Evolutionary conservation across 345 rosid genomes (phyloP).

Genomic region (Luvunga scandens): DNA sequence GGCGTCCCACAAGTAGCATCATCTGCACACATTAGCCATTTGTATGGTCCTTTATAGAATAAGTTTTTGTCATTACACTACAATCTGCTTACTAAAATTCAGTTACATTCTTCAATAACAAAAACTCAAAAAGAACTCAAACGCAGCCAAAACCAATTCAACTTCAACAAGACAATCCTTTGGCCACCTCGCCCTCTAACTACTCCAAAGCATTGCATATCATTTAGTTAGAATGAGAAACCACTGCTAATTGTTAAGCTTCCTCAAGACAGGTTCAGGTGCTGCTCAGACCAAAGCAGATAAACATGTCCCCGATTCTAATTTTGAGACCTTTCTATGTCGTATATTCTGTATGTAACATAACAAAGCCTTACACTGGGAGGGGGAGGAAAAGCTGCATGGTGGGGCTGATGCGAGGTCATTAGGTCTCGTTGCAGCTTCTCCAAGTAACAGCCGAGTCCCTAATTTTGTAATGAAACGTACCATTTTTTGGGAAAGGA

Average conservation of each 20-base stretch:
- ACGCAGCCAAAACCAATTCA: no score
- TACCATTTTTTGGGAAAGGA: background rate
- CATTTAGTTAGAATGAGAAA: background rate
- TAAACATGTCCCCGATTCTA: background rate
- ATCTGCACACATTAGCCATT: constrained; percentile 35
- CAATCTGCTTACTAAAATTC: background rate
- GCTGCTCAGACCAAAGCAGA: background rate
- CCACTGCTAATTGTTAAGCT: background rate
- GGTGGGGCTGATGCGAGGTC: no score
- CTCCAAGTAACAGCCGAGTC: no score
- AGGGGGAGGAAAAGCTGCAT: no score
- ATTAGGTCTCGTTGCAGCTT: no score
- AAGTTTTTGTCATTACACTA: background rate
- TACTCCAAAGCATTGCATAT: constrained; percentile 23
- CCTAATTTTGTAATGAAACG: background rate
- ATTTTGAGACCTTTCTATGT: no score
- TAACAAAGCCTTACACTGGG: no score
- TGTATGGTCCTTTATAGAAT: no score
- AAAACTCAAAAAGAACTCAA: background rate
- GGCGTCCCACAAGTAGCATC: constrained; percentile 59
- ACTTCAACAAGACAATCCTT: background rate
- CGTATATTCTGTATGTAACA: no score
- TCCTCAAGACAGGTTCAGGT: background rate
- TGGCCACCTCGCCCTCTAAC: constrained; percentile 21
- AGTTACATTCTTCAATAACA: background rate